These are phyloP conservation scores for Suhomyces xylopsoci DNA, from an alignment of 805 yeast species.

Conservation along the genomic window DNA sequence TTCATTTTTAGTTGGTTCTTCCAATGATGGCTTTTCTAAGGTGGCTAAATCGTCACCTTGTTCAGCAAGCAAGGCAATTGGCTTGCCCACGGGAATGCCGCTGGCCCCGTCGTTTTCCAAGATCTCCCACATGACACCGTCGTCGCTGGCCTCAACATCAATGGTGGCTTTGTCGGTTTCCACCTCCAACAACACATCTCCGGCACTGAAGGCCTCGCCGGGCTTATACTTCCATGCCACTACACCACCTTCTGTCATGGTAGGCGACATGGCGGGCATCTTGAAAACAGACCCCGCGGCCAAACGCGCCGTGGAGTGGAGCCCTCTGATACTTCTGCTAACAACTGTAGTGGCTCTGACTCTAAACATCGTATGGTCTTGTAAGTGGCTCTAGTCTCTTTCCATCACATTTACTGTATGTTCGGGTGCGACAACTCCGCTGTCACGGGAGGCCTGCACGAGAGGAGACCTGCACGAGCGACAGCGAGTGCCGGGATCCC, in stretches of 20 bases:
- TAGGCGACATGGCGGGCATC: slow-evolving; percentile 99
- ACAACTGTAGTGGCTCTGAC: slow-evolving; percentile 14
- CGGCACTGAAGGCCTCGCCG: slow-evolving; percentile 69
- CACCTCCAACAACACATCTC: slow-evolving; percentile 80
- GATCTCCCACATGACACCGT: slow-evolving; percentile 84
- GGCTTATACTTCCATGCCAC: slow-evolving; percentile 81
- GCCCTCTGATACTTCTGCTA: slow-evolving; percentile 20
- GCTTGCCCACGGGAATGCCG: slow-evolving; percentile 78
- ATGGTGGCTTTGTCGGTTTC: slow-evolving; percentile 85
- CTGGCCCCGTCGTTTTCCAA: slow-evolving; percentile 67
- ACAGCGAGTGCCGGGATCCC: neutral
- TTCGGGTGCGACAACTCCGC: slow-evolving; percentile 23
- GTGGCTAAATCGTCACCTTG: slow-evolving; percentile 75
- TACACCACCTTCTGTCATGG: slow-evolving; percentile 95
- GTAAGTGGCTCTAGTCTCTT: neutral
- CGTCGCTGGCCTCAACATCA: slow-evolving; percentile 87
- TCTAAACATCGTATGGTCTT: slow-evolving; percentile 7
- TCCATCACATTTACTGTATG: neutral
- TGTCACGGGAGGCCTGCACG: neutral
- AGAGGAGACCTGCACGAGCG: neutral
- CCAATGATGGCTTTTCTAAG: slow-evolving; percentile 55
- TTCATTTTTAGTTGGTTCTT: slow-evolving; percentile 21
- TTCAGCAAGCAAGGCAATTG: slow-evolving; percentile 88
- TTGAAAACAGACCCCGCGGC: slow-evolving; percentile 52
- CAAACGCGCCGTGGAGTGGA: slow-evolving; percentile 27